Evolutionary conservation across 192 early-diverging fungal species (phyloP), one percentile per base, ranked within the genome.

Genomic region (Mortierella antarctica): DNA sequence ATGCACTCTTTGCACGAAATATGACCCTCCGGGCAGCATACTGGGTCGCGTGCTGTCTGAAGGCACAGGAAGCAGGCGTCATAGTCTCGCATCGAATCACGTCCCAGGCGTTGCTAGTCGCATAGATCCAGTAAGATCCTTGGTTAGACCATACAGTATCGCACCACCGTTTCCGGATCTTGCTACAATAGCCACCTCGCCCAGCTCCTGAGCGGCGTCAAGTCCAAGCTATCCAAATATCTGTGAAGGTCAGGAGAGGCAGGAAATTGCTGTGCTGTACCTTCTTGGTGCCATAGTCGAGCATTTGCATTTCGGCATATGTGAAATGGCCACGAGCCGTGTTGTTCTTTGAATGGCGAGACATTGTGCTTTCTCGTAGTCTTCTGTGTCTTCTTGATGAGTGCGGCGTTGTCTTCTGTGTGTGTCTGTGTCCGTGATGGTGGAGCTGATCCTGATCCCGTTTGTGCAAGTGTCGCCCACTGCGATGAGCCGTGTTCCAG

Each of bases 311-410:
- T 82, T 97, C 97, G 12, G 93, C 93, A 77, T 96, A 93, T 3
- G 96, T 98, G 77, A 98, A 98, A 48, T 95, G 93, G 39, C 94
- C 91, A 20, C 90, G 86, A 7, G 96, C 93, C 4, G 94, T 98
- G 77, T 96, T 96, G 83, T 97, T 97, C 71, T 96, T 98, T 15
- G 95, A 96, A 83, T 98, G 96, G 14, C 95, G 91, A 52, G 91
- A 89, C 91, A 94, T 95, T 40, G 62, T 58, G 18, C 39, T 67
- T 5, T 42, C 23, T 47, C 61, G 42, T 53, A 49, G 51, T 6
- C 11, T 54, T 4, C n/a, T 51, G 4, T 39, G 14, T 6, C 12
- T 67, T 53, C 12, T 1, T 66, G 10, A 20, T 21, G 49, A 52
- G 48, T n/a, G 31, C 31, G 31, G 31, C 31, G 31, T 31, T 31